Evolutionary conservation across 306 rosid genomes (phyloP).

Genomic region (Cucurbita moschata): DNA sequence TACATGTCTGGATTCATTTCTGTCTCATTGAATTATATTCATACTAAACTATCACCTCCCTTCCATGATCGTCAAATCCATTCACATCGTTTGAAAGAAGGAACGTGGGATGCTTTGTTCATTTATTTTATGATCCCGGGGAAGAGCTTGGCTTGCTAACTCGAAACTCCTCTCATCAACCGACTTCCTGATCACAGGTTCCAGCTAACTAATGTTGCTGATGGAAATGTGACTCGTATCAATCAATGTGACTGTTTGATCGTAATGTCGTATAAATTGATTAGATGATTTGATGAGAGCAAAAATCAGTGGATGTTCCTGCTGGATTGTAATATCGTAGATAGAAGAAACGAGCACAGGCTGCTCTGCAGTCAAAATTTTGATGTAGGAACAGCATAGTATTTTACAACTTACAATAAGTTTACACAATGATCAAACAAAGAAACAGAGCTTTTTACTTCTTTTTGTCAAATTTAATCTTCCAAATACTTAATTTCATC

Average conservation of each 20-base stretch:
- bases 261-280: slow-evolving; percentile 10
- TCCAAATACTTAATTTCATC: too few relatives aligned
- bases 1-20: neutral
- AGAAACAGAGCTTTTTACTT: too few relatives aligned
- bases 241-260: slow-evolving; percentile 22
- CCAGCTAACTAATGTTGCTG: slow-evolving; percentile 50
- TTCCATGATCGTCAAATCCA: slow-evolving; percentile 53
- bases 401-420: too few relatives aligned
- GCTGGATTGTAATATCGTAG: neutral
- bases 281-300: neutral
- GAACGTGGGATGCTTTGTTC: slow-evolving; percentile 45
- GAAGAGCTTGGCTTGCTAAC: slow-evolving; percentile 80
- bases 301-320: neutral
- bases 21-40: too few relatives aligned
- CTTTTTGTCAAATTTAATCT: too few relatives aligned
- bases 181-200: slow-evolving; percentile 11
- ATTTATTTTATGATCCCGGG: slow-evolving; percentile 59
- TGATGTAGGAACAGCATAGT: too few relatives aligned
- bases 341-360: neutral
- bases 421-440: too few relatives aligned
- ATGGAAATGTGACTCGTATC: slow-evolving; percentile 31
- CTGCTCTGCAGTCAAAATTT: too few relatives aligned
- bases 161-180: slow-evolving; percentile 83
- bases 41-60: neutral
- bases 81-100: slow-evolving; percentile 62